Conservation (phyloP, 306 rosid genomes). For the Heteromeles arbutifolia region DNA sequence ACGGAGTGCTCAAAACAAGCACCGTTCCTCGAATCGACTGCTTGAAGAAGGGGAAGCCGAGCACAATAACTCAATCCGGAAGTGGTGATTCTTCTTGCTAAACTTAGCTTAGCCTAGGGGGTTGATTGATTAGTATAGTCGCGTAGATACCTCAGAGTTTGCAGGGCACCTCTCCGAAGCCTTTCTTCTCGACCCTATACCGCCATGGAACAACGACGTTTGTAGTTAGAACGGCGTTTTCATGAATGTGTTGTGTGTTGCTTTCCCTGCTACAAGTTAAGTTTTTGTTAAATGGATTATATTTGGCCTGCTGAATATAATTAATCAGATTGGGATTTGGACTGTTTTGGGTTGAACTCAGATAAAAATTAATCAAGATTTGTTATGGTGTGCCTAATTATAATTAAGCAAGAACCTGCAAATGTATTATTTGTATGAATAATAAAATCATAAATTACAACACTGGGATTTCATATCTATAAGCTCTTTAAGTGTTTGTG, state of each 20-base stretch:
- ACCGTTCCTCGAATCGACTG: conserved; percentile 54
- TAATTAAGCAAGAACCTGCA: not conserved
- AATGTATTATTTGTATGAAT: not conserved
- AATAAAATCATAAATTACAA: not conserved
- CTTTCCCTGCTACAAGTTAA: not conserved
- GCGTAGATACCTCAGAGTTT: not conserved
- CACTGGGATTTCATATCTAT: not conserved
- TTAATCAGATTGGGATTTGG: not conserved
- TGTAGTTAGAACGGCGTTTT: not conserved
- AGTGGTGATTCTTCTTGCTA: conserved; percentile 45
- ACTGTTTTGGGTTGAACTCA: not conserved
- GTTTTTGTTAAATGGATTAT: not conserved
- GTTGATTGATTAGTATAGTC: not conserved
- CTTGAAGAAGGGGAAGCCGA: conserved; percentile 39
- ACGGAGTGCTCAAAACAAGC: conserved; percentile 52
- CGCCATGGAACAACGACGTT: not conserved
- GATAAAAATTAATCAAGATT: not conserved
- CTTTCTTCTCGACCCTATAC: not conserved
- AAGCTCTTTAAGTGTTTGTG: conserved; percentile 20
- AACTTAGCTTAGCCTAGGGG: not conserved
- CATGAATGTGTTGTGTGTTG: not conserved
- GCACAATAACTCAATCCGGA: conserved; percentile 7
- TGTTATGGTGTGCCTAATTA: not conserved
- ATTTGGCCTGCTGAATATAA: not conserved
- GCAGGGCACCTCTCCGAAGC: not conserved